Base-by-base conservation (phyloP, 2,329 filamentous ascomycete genomes). In the Huntiella savannae region DNA sequence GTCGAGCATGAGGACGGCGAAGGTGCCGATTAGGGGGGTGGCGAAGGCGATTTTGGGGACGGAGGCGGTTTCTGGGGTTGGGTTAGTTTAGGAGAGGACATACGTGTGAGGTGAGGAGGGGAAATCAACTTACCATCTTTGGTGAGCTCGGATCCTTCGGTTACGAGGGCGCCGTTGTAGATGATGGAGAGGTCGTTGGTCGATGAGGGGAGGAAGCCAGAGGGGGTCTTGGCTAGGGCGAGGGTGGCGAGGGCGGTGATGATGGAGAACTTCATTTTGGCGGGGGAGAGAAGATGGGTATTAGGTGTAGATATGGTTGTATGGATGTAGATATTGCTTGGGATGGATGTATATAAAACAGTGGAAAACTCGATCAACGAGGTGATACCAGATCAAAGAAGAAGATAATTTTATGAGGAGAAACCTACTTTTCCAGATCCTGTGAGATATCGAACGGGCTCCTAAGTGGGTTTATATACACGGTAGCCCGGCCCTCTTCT, bases 1-100 rank as follows among this genome's bases (percentile, higher is more conserved):
- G 51, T 71, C 67, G 22, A 70, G 52, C 40, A 54, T 55, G 17
- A 68, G 53, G 47, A 64, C 53, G 17, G 69, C 47, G 55, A 66
- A 69, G 19, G 58, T 58, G 43, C 64, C 64, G 13, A 55, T 57
- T n/a, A 67, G 55, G 40, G 55, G 56, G 50, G 55, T 55, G 37
- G 54, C 51, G 5, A 63, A 65, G 40, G 56, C 62, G 33, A 65
- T 51, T 17, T 51, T 58, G 13, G 63, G 63, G 35, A 56, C 52
- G 34, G 50, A 54, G 50, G 58, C 53, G 6, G 60, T 62, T 44
- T 53, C 63, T 64, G 17, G 6, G 13, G 13, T 5, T 19, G 37
- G n/a, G 15, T 40, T 7, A 33, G 3, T 41, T 32, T 34, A 1
- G 17, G 17, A 1, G 17, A 4, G 17, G 15, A n/a, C n/a, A n/a